Conservation (phyloP, 345 rosid genomes). For the Hibiscus tridactylites region DNA sequence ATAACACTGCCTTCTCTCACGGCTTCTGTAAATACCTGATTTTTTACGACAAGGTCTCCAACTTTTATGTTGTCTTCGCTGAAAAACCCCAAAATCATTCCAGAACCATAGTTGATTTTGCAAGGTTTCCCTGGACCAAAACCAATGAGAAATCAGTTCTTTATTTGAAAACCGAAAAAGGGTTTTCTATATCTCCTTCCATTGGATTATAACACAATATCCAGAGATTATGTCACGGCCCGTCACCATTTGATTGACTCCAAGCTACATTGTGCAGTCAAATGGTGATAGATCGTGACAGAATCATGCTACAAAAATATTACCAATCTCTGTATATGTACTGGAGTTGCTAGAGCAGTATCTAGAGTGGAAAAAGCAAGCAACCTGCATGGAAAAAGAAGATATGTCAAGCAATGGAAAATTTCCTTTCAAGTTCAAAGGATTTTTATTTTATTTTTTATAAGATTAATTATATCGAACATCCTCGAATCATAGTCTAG, state of each 20-base stretch:
- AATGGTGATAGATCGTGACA: too few species aligned
- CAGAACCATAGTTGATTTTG: conserved; percentile 58
- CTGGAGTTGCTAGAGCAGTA: conserved; percentile 56
- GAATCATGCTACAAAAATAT: neutral
- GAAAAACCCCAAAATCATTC: conserved; percentile 64
- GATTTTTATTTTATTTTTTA: too few species aligned
- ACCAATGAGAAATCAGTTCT: neutral
- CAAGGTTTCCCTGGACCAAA: conserved; percentile 42
- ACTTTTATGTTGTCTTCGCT: conserved; percentile 64
- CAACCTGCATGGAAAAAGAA: conserved; percentile 34
- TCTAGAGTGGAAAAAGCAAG: conserved; percentile 66
- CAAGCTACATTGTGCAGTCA: too few species aligned
- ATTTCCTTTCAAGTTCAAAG: too few species aligned
- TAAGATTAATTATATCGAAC: too few species aligned
- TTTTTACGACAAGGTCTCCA: conserved; percentile 50
- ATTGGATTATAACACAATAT: too few species aligned
- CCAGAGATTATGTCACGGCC: too few species aligned
- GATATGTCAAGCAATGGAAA: neutral
- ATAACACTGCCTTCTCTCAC: conserved; percentile 49
- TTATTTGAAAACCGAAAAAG: neutral
- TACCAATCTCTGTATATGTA: conserved; percentile 56
- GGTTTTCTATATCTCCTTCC: too few species aligned
- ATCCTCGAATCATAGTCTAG: too few species aligned
- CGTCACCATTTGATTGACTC: too few species aligned
- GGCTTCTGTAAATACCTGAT: conserved; percentile 59